Base-by-base conservation (phyloP, 2,329 filamentous ascomycete species). In the Chrysoporthe puriensis region DNA sequence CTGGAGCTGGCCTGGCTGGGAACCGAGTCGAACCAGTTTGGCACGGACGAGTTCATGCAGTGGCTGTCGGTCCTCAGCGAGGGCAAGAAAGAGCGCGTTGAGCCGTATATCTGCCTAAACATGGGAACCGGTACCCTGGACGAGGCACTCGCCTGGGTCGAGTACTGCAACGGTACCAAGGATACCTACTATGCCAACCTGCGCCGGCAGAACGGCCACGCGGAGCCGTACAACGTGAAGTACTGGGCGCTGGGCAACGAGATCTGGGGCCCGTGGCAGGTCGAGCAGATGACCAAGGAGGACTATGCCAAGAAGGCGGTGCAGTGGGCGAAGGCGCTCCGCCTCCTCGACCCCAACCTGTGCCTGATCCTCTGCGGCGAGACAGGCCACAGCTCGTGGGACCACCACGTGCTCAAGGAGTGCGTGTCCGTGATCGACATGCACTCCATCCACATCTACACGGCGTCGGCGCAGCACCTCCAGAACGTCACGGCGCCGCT, bases 221-320 rank as follows among this genome's bases (percentile, higher is more conserved):
- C 90, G 66, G 86, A 93, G 79, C 93, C 92, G 4, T 95, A 95
- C 79, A 89, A 90, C 68, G 83, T 94, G 73, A 93, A 92, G 79
- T 95, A 94, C 83, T 96, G 92, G 92, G 91, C 91, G 1, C 85
- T 96, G 36, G 92, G 92, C 11, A 96, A 96, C 78, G 89, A 91
- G 76, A 82, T 85, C 77, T 91, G 86, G 85, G 89, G 88, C 4
- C 85, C 87, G 21, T 90, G 84, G 84, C 88, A 91, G 77, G 86
- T 91, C 68, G 88, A 84, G 72, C 86, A 91, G 78, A 85, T 88
- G 83, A 90, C 88, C 71, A 88, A 90, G 76, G 88, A 90, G 73
- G 87, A 86, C 78, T 92, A 91, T 76, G 87, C 89, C 56, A 86
- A 88, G 74, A 87, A 88, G 74, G 90, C 89, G 2, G 86, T 84